A percentile compares a stretch with the other conserved stretches of the same genome.
phyloP scores from a whole-genome alignment of 495 filamentous ascomycete genomes.

The Hypoxylon crocopeplum region DNA sequence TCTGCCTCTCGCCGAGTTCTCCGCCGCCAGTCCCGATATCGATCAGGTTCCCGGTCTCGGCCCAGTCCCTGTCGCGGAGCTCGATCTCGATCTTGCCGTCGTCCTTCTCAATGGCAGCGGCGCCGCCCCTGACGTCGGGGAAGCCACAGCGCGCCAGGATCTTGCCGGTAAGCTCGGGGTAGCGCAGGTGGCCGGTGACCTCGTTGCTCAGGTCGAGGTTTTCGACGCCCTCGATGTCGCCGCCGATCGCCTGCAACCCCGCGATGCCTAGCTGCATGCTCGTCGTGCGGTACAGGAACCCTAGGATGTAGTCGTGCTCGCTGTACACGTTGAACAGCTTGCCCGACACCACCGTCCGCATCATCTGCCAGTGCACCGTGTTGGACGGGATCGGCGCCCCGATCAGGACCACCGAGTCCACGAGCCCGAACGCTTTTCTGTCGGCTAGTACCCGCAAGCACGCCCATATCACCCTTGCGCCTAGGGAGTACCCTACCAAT shows the following conservation, averaged over 20 bases:
- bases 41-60: conserved; percentile 45
- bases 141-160: conserved; percentile 74
- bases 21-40: conserved; percentile 54
- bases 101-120: conserved; percentile 63
- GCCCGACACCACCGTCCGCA: conserved; percentile 75
- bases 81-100: conserved; percentile 58
- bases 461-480: conserved; percentile 80
- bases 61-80: conserved; percentile 41
- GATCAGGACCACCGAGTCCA: conserved; percentile 82
- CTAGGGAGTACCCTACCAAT: conserved; percentile 83
- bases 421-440: conserved; percentile 75
- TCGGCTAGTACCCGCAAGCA: conserved; percentile 74
- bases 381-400: conserved; percentile 79
- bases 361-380: conserved; percentile 67
- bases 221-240: conserved; percentile 68
- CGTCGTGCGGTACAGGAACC: conserved; percentile 77
- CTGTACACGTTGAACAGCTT: conserved; percentile 80
- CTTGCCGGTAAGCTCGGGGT: conserved; percentile 70
- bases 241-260: conserved; percentile 70
- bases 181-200: conserved; percentile 75
- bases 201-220: conserved; percentile 77
- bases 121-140: conserved; percentile 62
- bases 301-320: conserved; percentile 77
- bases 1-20: conserved; percentile 21
- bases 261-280: conserved; percentile 80